A percentile compares a stretch with the other conserved stretches of the same genome.
Conservation (phyloP, 306 rosid genomes). For the Gleditsia sinensis region DNA sequence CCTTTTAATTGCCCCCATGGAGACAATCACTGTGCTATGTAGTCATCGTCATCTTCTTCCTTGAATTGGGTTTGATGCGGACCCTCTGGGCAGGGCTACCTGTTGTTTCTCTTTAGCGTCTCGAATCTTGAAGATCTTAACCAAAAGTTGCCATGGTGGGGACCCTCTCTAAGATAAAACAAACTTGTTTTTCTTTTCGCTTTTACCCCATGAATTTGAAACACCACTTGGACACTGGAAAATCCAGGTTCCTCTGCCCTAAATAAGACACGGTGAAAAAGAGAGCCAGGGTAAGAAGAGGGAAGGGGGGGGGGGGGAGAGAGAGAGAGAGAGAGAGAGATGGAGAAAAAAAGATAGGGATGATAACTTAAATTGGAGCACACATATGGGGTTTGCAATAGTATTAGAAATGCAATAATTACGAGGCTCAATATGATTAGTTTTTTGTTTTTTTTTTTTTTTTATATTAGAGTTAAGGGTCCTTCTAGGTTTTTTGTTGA, state of each 20-base stretch:
- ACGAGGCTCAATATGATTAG: slow-evolving; percentile 35
- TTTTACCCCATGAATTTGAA: slow-evolving; percentile 30
- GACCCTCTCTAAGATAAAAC: slow-evolving; percentile 24
- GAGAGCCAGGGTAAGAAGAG: not conserved
- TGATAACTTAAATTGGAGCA: slow-evolving; percentile 14
- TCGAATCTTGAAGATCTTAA: slow-evolving; percentile 35
- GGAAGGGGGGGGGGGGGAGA: no score
- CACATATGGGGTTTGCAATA: slow-evolving; percentile 39
- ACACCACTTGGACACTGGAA: slow-evolving; percentile 11
- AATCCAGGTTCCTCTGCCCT: slow-evolving; percentile 23
- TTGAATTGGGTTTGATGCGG: slow-evolving; percentile 29
- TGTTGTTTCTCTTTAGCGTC: slow-evolving; percentile 30
- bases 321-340: no score
- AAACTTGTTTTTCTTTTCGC: slow-evolving; percentile 17
- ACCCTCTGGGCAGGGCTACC: slow-evolving; percentile 22
- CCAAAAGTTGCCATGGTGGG: slow-evolving; percentile 39
- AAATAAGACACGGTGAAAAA: slow-evolving; percentile 10
- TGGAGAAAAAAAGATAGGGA: no score
- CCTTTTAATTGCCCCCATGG: not conserved
- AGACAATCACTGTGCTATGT: not conserved
- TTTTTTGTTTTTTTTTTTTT: no score
- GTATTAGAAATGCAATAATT: slow-evolving; percentile 42
- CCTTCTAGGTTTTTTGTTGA: no score
- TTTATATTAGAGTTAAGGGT: no score
- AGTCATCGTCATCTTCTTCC: slow-evolving; percentile 19